Percentiles rank a stretch among this genome's conserved stretches.
Evolutionary conservation across 73 alveolate species (phyloP).

Genomic region (Paraurostyla sp.): DNA sequence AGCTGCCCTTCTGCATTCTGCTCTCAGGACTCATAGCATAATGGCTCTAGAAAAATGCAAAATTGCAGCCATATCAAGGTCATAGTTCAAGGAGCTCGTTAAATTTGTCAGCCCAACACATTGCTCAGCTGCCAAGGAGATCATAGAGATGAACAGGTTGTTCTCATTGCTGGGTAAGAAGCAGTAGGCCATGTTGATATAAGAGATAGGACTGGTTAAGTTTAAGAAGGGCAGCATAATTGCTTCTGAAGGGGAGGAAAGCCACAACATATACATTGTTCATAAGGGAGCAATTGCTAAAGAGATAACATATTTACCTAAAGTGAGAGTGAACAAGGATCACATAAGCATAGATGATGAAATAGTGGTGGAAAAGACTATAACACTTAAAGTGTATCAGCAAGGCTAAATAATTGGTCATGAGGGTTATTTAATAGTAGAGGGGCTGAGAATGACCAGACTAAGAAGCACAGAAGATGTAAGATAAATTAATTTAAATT

Average conservation of each 20-base stretch:
- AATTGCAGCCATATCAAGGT: constrained; percentile 14
- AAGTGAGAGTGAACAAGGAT: too few relatives aligned
- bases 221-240: constrained; percentile 31
- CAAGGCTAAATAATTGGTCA: constrained; percentile 11
- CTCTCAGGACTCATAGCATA: constrained; percentile 39
- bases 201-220: neutral
- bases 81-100: constrained; percentile 30
- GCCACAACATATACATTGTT: constrained; percentile 7
- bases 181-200: constrained; percentile 22
- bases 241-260: neutral
- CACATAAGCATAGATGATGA: too few relatives aligned
- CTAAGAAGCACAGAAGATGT: neutral
- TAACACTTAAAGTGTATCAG: neutral
- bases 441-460: neutral
- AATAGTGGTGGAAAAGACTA: neutral
- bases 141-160: constrained; percentile 35
- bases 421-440: neutral
- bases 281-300: neutral
- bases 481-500: neutral
- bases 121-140: constrained; percentile 37
- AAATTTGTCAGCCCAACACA: constrained; percentile 52
- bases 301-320: neutral
- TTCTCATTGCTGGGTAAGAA: constrained; percentile 32
- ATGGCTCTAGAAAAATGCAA: constrained; percentile 7
- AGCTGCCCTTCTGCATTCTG: constrained; percentile 33